Evolutionary conservation across 2,329 filamentous ascomycete genomes (phyloP), one percentile per base, ranked within the genome.

Genomic region (Alternaria hordeiaustralica): DNA sequence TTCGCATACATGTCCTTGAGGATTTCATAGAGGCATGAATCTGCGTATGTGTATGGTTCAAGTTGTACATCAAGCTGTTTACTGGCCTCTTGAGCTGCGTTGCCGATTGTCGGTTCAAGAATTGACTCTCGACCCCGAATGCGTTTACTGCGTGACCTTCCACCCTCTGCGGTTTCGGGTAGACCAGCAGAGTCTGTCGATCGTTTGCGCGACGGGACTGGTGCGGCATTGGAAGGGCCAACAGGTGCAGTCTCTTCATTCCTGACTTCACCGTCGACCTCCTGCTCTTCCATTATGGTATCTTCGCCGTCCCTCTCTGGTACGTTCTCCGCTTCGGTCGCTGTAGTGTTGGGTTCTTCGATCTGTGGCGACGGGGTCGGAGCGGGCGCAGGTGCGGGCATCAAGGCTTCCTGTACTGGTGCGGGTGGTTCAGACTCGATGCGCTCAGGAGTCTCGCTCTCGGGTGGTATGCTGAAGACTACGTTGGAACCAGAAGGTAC

Each of bases 141-240:
- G 36, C 88, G 84, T 71, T 88, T 88, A 74, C 88, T 89, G 70
- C 88, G 87, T 12, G 82, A 80, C 51, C 88, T 83, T 20, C 84
- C 84, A 54, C 85, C 85, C 64, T 90, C 88, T 12, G 80, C 80
- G 12, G 82, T 83, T 55, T 90, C 88, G 3, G 87, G 84, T 26
- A 89, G 81, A 10, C 86, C 87, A 53, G 87, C 86, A 20, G 85
- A 87, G 55, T 88, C 86, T 13, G 86, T 87, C 3, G 88, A 89
- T 60, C 88, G 82, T 75, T 90, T 90, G 20, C 88, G 83, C 21
- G 83, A 83, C 11, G 80, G 80, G 5, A 79, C 71, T 51, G 72
- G 78, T n/a, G 81, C 75, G 51, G 67, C 67, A 56, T 82, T 83
- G 26, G 68, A 50, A 2, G 65, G 63, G 21, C 67, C 55, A n/a